A percentile compares a stretch with the other conserved stretches of the same genome.
These are phyloP conservation scores for Plasmodium fragile DNA, from an alignment of 169 alveolate species.

Conservation along the genomic window DNA sequence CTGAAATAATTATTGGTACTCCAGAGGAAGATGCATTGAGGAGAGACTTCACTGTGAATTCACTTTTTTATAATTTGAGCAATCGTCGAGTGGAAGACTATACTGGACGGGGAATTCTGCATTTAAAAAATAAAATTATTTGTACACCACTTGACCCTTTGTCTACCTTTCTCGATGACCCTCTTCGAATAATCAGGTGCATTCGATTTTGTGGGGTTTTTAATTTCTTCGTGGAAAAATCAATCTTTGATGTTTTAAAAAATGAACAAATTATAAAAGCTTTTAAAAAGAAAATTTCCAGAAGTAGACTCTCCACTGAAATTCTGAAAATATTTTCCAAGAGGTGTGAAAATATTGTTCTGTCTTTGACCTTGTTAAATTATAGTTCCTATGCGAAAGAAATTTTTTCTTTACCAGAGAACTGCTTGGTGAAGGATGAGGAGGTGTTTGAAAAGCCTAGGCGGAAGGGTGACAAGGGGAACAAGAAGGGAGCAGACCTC, in stretches of 20 bases:
- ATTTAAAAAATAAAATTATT: constrained; percentile 92
- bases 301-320: constrained; percentile 71
- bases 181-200: constrained; percentile 97
- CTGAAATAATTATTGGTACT: constrained; percentile 94
- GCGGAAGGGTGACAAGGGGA: constrained; percentile 16
- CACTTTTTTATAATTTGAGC: constrained; percentile 96
- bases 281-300: constrained; percentile 65
- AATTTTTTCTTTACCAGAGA: constrained; percentile 38
- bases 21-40: constrained; percentile 97
- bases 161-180: constrained; percentile 97
- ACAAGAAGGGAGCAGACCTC: not conserved
- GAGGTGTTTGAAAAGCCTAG: constrained; percentile 25
- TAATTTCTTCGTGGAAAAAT: constrained; percentile 86
- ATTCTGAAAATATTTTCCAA: constrained; percentile 52
- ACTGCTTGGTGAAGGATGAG: constrained; percentile 20
- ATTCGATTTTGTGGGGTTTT: constrained; percentile 95
- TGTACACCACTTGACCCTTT: constrained; percentile 95
- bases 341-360: constrained; percentile 31
- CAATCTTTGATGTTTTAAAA: constrained; percentile 81
- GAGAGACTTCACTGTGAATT: constrained; percentile 98
- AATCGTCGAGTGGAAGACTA: constrained; percentile 95
- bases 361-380: constrained; percentile 53
- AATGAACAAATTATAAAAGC: constrained; percentile 52
- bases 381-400: constrained; percentile 50
- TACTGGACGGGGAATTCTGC: constrained; percentile 93